Conservation (phyloP, 2,329 filamentous ascomycete species). For the Thelonectria olida region DNA sequence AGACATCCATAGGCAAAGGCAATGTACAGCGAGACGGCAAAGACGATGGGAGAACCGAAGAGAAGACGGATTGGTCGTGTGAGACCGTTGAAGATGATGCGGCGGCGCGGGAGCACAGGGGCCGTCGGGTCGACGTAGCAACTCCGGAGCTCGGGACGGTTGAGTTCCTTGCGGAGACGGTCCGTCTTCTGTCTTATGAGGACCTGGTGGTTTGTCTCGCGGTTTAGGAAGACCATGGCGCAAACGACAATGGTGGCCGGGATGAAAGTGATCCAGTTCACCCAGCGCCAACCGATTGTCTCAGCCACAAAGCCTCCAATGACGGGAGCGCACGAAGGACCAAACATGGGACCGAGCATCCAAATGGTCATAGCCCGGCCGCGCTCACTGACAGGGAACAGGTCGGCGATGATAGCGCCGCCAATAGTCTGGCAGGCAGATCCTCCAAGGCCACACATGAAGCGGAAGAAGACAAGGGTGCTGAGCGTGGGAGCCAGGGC, state of each 20-base stretch:
- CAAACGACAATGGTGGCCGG: constrained; percentile 41
- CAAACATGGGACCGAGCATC: constrained; percentile 67
- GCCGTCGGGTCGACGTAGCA: constrained; percentile 54
- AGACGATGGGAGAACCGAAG: constrained; percentile 57
- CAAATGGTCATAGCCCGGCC: constrained; percentile 61
- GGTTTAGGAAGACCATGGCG: constrained; percentile 45
- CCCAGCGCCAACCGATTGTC: constrained; percentile 62
- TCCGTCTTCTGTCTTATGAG: constrained; percentile 60
- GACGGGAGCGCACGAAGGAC: constrained; percentile 58
- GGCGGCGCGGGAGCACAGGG: constrained; percentile 32
- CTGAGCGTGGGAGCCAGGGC: constrained; percentile 65
- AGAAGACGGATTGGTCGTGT: constrained; percentile 62
- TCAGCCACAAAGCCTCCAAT: constrained; percentile 60
- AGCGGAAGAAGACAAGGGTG: constrained; percentile 67
- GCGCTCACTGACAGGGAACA: constrained; percentile 58
- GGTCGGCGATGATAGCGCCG: constrained; percentile 63
- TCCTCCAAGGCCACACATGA: constrained; percentile 67
- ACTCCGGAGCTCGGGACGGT: constrained; percentile 51
- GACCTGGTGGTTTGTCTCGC: constrained; percentile 54
- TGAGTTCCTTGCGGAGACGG: constrained; percentile 55
- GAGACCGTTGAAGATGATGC: constrained; percentile 57
- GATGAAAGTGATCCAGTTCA: constrained; percentile 63
- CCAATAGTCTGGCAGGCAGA: constrained; percentile 63
- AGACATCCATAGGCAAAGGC: constrained; percentile 62
- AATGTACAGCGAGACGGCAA: constrained; percentile 58